Evolutionary conservation across 176 grass and related monocot genomes (phyloP), one percentile per base, ranked within the genome.

Genomic region (Oryza longistaminata): DNA sequence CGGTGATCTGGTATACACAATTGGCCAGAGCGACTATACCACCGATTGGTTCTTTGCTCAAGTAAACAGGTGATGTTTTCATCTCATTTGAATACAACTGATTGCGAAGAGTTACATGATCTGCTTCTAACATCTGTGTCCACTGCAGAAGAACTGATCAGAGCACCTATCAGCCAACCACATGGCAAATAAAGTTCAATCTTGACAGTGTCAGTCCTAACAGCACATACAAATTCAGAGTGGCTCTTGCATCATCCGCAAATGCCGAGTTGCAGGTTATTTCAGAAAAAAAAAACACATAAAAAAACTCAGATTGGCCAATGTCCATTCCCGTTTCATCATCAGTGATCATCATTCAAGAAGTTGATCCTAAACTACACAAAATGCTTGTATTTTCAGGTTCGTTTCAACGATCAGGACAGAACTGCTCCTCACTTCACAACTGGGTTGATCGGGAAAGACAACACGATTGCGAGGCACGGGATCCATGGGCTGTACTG

Each of bases 31-130:
- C 60, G 66, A 94, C 62, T 94, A 94, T 55, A n/a, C n/a, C 33
- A 97, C 76, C 27, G 92, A 94, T 78, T 97, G 94, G 94, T 97
- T 97, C 80, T 97, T 87, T 45, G 94, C 94, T 77, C 94, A 97
- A 85, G 92, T 97, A 75, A 92, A 74, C 77, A 97, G 94, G 94
- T 97, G n/a, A 2, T 10, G 29, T 65, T 81, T 86, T 19, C 39
- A 15, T 44, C 34, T 85, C 61, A 17, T 65, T 62, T 10, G 14
- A 61, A 68, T 15, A 29, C 34, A 73, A 77, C 2, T 70, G n/a
- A 21, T 68, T 50, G n/a, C n/a, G n/a, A n/a, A n/a, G 7, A n/a
- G n/a, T n/a, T n/a, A n/a, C n/a, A n/a, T n/a, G 78, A 16, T 11
- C 14, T 77, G 25, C 53, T 19, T 8, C 67, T 79, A 76, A 87